These are phyloP conservation scores for Hondaea fermentalgiana DNA, from an alignment of 108 stramenopile species.

Conservation along the genomic window DNA sequence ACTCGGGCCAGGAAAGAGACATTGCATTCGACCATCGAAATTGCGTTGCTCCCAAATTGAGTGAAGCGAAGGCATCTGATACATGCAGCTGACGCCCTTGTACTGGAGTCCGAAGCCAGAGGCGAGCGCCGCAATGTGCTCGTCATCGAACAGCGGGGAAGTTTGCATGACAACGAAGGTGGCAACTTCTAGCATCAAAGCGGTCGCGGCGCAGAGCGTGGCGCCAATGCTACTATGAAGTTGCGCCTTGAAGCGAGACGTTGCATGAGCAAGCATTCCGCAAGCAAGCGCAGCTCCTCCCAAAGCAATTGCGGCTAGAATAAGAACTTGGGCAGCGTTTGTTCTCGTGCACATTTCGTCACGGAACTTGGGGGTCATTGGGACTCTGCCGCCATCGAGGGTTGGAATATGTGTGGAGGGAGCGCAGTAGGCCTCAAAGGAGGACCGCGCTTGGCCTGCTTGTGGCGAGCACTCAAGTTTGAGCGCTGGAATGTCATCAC, in stretches of 20 bases:
- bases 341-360: not conserved
- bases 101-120: not conserved
- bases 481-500: not conserved
- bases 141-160: not conserved
- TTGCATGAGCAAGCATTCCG: not conserved
- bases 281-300: not conserved
- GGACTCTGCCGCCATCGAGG: not conserved
- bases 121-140: not conserved
- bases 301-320: not conserved
- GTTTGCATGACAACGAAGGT: not conserved
- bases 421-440: not conserved
- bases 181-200: not conserved
- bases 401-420: not conserved
- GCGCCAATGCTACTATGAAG: not conserved
- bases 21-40: not conserved
- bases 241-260: not conserved
- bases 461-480: not conserved
- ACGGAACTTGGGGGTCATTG: not conserved
- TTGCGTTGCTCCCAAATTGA: not conserved
- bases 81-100: not conserved
- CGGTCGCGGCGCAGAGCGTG: not conserved
- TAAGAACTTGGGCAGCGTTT: not conserved
- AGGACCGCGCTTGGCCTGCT: not conserved
- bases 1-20: not conserved
- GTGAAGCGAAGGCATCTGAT: not conserved